A percentile compares a stretch with the other conserved stretches of the same genome.
Conservation (phyloP, 2,329 filamentous ascomycete species). For the Alternaria tenuissima region DNA sequence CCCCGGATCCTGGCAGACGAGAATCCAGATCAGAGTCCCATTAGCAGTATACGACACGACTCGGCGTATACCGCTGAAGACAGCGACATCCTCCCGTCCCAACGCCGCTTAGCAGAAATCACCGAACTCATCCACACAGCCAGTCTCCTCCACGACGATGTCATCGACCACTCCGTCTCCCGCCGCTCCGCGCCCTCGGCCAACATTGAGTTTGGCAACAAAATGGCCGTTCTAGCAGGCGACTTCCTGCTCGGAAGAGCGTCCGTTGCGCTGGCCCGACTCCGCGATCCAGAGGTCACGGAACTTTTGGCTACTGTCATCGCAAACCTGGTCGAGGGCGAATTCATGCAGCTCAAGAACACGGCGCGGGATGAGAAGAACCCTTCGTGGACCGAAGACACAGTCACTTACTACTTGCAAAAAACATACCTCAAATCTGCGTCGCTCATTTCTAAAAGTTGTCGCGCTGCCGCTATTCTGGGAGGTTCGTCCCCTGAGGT, state of each 20-base stretch:
- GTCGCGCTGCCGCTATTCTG: slow-evolving; percentile 85
- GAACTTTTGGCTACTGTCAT: slow-evolving; percentile 96
- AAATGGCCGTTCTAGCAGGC: slow-evolving; percentile 98
- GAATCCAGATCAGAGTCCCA: slow-evolving; percentile 68
- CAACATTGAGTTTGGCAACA: slow-evolving; percentile 96
- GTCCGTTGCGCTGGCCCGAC: slow-evolving; percentile 87
- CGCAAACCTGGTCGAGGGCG: slow-evolving; percentile 95
- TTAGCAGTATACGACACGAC: slow-evolving; percentile 61
- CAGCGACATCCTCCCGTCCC: slow-evolving; percentile 85
- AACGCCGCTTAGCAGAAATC: slow-evolving; percentile 92
- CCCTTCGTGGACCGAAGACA: slow-evolving; percentile 86
- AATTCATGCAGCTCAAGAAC: slow-evolving; percentile 99
- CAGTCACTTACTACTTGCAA: slow-evolving; percentile 91
- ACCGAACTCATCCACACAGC: slow-evolving; percentile 97
- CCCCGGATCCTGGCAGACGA: slow-evolving; percentile 74
- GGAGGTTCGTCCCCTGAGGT: slow-evolving; percentile 79
- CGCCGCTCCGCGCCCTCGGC: slow-evolving; percentile 86
- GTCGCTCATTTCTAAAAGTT: slow-evolving; percentile 94
- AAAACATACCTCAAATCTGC: slow-evolving; percentile 99
- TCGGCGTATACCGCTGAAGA: slow-evolving; percentile 57
- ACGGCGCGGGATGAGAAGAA: slow-evolving; percentile 86
- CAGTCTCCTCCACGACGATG: slow-evolving; percentile 95
- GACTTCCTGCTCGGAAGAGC: slow-evolving; percentile 94
- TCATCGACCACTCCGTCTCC: slow-evolving; percentile 90
- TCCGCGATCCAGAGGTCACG: slow-evolving; percentile 92